Percentiles rank a stretch among this genome's conserved stretches.
Evolutionary conservation across 2,329 filamentous ascomycete species (phyloP).

Genomic region (Colletotrichum sp.): DNA sequence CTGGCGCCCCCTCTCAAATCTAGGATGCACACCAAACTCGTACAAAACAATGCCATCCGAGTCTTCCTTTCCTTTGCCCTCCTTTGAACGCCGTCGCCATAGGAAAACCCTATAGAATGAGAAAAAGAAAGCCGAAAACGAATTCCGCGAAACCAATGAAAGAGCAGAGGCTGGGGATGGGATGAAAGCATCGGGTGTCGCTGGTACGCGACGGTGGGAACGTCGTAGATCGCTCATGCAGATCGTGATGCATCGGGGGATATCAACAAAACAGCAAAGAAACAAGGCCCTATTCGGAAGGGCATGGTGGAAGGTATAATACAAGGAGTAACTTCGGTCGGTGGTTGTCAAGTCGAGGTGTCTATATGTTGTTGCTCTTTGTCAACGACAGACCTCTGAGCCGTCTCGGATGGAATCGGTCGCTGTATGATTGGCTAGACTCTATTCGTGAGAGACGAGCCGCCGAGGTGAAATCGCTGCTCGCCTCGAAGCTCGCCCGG

Average conservation of each 20-base stretch:
- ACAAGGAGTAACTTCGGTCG: conserved; percentile 20
- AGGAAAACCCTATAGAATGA: conserved; percentile 13
- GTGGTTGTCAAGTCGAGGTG: not conserved
- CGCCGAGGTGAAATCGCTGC: conserved; percentile 89
- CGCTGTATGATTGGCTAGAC: conserved; percentile 62
- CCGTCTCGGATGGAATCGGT: conserved; percentile 39
- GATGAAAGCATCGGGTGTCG: conserved; percentile 21
- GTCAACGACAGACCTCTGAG: conserved; percentile 49
- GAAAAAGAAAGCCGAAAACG: conserved; percentile 20
- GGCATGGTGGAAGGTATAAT: conserved; percentile 26
- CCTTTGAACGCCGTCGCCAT: conserved; percentile 20
- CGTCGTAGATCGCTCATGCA: conserved; percentile 56
- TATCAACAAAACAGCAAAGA: conserved; percentile 38
- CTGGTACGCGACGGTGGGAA: conserved; percentile 19
- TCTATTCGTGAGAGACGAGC: conserved; percentile 85
- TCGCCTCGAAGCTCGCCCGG: conserved; percentile 83
- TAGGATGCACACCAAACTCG: conserved; percentile 28
- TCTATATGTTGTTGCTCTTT: conserved; percentile 44
- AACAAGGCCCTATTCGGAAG: conserved; percentile 1
- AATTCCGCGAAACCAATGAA: conserved; percentile 27
- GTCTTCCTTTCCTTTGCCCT: conserved; percentile 8
- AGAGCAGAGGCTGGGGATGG: conserved; percentile 18
- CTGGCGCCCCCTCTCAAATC: conserved; percentile 32
- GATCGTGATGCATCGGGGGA: conserved; percentile 48
- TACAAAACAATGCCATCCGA: conserved; percentile 25